Evolutionary conservation across 176 grass and related monocot genomes (phyloP), one percentile per base, ranked within the genome.

Genomic region (Paspalum notatum): DNA sequence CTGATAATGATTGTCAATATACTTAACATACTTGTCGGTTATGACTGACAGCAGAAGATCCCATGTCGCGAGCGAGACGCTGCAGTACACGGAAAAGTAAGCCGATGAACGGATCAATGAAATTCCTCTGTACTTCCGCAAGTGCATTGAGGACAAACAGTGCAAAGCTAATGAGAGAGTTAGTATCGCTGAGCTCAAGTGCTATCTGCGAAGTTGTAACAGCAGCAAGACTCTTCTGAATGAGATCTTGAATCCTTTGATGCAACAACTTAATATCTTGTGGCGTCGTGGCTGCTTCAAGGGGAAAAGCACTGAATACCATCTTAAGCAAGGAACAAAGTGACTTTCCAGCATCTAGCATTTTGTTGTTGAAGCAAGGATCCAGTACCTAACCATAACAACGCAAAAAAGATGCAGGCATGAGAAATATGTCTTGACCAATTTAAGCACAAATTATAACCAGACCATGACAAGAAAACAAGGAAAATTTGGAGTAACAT

Each of bases 31-130:
- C 96, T 81, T 99, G 96, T 93, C 90, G 86, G 25, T 78, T 72
- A 90, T 94, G 91, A 14, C 55, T 78, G 74, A 88, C 88, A 71
- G 82, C 82, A 79, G 88, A 82, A 80, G 85, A 88, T 75, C 92
- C 96, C 92, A 99, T 99, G 85, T 99, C 96, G 80, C 96, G 93
- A 79, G 92, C 90, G 20, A 93, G 92, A 11, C 96, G 92, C 85
- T 99, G 92, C 51, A 99, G 84, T 9, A 95, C 96, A 61, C 90
- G 92, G 58, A 99, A 89, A 74, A 99, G 83, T 78, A 99, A 81
- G 44, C 43, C 66, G 14, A 99, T 95, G 42, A 99, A 99, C 8
- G 78, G 86, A 78, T 99, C 92, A 80, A 95, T 82, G 59, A 91
- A 90, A 85, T 91, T 99, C 87, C 90, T 99, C 77, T 95, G 96